These are phyloP conservation scores for Leishmania lainsoni DNA, from an alignment of 208 protist genomes.

Conservation along the genomic window DNA sequence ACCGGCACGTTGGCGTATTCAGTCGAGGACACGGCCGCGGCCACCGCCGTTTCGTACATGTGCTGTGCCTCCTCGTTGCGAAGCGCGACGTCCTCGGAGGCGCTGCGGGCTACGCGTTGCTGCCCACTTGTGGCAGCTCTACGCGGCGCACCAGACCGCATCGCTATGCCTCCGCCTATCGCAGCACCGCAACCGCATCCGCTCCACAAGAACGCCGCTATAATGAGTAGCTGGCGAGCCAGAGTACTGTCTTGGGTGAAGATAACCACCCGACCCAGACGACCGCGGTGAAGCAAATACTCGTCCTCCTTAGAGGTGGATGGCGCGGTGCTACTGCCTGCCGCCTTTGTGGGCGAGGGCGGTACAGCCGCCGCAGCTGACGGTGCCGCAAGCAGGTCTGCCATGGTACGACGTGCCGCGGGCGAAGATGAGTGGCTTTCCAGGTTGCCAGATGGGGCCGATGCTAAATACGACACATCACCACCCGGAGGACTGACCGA, in stretches of 20 bases:
- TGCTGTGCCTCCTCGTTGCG: slow-evolving; percentile 23
- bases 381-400: neutral
- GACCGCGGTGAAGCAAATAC: slow-evolving; percentile 27
- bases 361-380: neutral
- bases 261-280: slow-evolving; percentile 60
- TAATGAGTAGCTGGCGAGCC: slow-evolving; percentile 49
- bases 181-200: slow-evolving; percentile 3
- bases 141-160: neutral
- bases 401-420: neutral
- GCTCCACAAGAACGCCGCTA: slow-evolving; percentile 58
- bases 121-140: neutral
- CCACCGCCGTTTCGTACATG: slow-evolving; percentile 53
- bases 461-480: neutral
- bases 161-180: neutral
- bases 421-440: neutral
- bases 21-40: slow-evolving; percentile 45
- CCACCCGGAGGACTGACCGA: slow-evolving; percentile 13
- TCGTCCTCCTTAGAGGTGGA: slow-evolving; percentile 23
- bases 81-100: slow-evolving; percentile 2
- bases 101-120: neutral
- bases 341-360: neutral
- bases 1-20: slow-evolving; percentile 58
- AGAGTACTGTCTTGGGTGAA: slow-evolving; percentile 59
- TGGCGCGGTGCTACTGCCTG: neutral
- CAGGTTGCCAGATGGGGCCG: neutral